Conservation (phyloP, 345 rosid species). For the Lumnitzera littorea region DNA sequence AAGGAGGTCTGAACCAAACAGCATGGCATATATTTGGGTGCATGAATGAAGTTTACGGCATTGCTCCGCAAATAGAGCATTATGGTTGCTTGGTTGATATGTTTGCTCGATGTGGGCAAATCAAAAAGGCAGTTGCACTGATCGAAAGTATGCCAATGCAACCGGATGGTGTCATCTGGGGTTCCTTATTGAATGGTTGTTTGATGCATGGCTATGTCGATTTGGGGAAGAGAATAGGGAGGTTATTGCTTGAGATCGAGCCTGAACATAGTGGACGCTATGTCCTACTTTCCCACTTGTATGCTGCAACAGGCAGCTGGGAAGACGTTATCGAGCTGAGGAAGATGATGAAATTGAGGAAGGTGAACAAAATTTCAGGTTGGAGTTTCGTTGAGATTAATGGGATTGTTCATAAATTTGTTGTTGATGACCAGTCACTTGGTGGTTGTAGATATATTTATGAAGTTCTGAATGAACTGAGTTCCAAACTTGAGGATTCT, state of each 20-base stretch:
- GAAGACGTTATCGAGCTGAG: slow-evolving; percentile 22
- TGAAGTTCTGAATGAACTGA: too few species aligned
- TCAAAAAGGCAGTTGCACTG: slow-evolving; percentile 18
- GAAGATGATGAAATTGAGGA: slow-evolving; percentile 18
- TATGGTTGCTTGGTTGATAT: slow-evolving; percentile 34
- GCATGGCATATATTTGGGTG: slow-evolving; percentile 26
- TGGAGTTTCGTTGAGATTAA: slow-evolving; percentile 32
- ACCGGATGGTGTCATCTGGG: slow-evolving; percentile 24
- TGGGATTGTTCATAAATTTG: slow-evolving; percentile 20
- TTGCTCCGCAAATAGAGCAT: slow-evolving; percentile 24
- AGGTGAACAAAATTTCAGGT: slow-evolving; percentile 12
- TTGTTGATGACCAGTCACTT: slow-evolving; percentile 10
- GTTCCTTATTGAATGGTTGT: slow-evolving; percentile 25
- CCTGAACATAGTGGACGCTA: slow-evolving; percentile 25
- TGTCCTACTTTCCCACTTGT: slow-evolving; percentile 21
- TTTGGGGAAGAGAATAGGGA: slow-evolving; percentile 15
- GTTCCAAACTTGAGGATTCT: too few species aligned
- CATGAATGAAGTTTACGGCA: slow-evolving; percentile 23
- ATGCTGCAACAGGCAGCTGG: slow-evolving; percentile 27
- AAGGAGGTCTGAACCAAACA: slow-evolving; percentile 15
- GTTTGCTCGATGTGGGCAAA: slow-evolving; percentile 25
- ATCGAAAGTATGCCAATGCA: slow-evolving; percentile 24
- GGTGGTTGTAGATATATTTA: too few species aligned
- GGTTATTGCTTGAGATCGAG: slow-evolving; percentile 19
- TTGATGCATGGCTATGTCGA: slow-evolving; percentile 16